Conservation (phyloP, 1,139 yeast species). For the Zygoascus hellenicus region DNA sequence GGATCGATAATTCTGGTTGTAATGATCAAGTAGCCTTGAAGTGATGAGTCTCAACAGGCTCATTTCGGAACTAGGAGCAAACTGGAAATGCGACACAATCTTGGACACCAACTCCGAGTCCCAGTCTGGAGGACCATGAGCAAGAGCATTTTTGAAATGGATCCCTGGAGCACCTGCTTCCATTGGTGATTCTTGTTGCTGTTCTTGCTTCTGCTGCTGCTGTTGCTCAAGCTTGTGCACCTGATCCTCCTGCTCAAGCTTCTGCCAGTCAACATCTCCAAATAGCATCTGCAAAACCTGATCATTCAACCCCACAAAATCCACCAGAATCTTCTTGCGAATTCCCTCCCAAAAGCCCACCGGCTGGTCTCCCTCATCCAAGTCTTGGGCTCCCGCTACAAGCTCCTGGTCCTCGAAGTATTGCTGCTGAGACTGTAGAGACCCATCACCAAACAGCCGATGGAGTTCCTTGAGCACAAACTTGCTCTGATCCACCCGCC, state of each 20-base stretch:
- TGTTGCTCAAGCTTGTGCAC: neutral
- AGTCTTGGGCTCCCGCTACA: neutral
- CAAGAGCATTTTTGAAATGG: slow-evolving; percentile 22
- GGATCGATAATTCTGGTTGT: neutral
- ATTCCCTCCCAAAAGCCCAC: slow-evolving; percentile 20
- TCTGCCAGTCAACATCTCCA: slow-evolving; percentile 20
- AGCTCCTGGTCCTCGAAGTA: slow-evolving; percentile 4
- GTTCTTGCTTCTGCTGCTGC: neutral
- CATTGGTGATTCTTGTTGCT: neutral
- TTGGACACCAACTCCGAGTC: slow-evolving; percentile 21
- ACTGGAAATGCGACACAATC: slow-evolving; percentile 19
- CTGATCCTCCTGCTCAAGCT: slow-evolving; percentile 5
- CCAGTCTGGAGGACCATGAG: slow-evolving; percentile 27
- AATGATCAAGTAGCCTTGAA: slow-evolving; percentile 12
- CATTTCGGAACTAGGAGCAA: slow-evolving; percentile 14
- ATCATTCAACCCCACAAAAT: slow-evolving; percentile 30
- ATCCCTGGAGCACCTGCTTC: neutral
- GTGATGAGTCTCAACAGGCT: slow-evolving; percentile 17
- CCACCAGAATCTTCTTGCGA: slow-evolving; percentile 20
- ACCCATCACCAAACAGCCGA: slow-evolving; percentile 17
- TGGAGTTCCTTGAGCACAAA: slow-evolving; percentile 30
- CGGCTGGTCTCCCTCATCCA: neutral
- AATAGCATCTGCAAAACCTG: slow-evolving; percentile 30
- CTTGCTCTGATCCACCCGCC: slow-evolving; percentile 38
- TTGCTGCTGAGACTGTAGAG: slow-evolving; percentile 6